Base-by-base conservation (phyloP, 768 basidiomycete genomes). In the Xerocomellus intermedius region DNA sequence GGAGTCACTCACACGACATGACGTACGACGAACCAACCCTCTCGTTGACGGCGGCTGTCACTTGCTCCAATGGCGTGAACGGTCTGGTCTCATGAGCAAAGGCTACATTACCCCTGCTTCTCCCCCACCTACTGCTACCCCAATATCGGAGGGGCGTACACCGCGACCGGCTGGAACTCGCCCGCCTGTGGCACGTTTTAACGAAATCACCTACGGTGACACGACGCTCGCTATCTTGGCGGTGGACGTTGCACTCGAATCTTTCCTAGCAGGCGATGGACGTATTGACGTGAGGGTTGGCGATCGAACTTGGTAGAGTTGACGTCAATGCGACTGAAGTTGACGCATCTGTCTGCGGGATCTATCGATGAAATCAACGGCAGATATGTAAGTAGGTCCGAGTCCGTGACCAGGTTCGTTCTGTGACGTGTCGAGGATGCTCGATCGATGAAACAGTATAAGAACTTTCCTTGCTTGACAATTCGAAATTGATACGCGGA, bases 201-300 rank as follows among this genome's bases (percentile, higher is more conserved):
- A 69, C 50, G 4, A 61, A 2, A 35, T 73, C 50, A 72, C 67
- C 5, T 73, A 69, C 38, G 48, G 43, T 4, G 46, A 21, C 35
- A 58, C 5, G 7, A 64, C 58, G 1, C 39, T 75, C 38, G 2
- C 19, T 12, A 43, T 66, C 5, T 54, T 69, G 50, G 73, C 71
- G 5, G 62, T 75, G 12, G 74, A 74, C 38, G 44, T 45, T n/a
- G 60, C 62, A 10, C 28, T 5, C 2, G 57, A 82, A 80, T 54
- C 65, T 85, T 26, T 76, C 81, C 0, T 60, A 76, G 57, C 68
- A 62, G 26, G 82, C 83, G 21, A 80, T 85, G 82, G 77, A 85
- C 56, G 61, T 58, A 13, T 64, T 85, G 56, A 85, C 84, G 9
- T 69, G 71, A 45, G 74, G 72, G 35, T 68, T 79, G 59, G 85